Base-by-base conservation (phyloP, 2,329 filamentous ascomycete species). In the Fusarium sterilihyphosum region DNA sequence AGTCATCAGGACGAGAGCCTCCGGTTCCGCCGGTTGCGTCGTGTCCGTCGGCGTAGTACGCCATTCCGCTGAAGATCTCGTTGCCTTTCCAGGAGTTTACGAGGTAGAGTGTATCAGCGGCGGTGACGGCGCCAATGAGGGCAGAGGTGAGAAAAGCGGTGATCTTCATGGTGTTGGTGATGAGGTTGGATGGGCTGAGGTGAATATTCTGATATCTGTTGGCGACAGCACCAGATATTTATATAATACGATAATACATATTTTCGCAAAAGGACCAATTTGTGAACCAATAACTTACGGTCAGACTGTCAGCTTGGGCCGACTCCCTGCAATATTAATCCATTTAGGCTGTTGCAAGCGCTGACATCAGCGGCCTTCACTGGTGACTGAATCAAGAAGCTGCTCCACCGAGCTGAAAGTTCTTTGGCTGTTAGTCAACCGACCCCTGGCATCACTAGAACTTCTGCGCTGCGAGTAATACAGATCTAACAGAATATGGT, bases 1-100 rank as follows among this genome's bases (percentile, higher is more conserved):
- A 58, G 10, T 65, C 35, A 24, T 66, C 33, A 0, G 61, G 63
- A 4, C 17, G 61, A 8, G 63, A 63, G 8, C 24, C n/a, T 1
- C 50, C 62, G 0, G n/a, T 38, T 22, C 26, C n/a, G 0, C 43
- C 52, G 1, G 29, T 44, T 22, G 61, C 12, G 3, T 52, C 52
- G 14, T 47, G 35, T 1, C 35, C 49, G 9, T 66, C 46, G 6
- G 33, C 61, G 2, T 65, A 66, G 13, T 47, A 66, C 3, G 60
- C 63, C 33, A 66, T 66, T 18, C 60, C 63, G 8, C 63, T 66
- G 6, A 47, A 66, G 10, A 46, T 35, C 13, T 66, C 47, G 1
- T 16, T 56, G 3, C 63, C 40, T 22, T 56, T 66, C 33, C 14
- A 33, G 10, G 60, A 66, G 61, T 66, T 56, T 10, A 66, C 63